Evolutionary conservation across 352 stramenopile genomes (phyloP).

Genomic region (Thraustotheca clavata): DNA sequence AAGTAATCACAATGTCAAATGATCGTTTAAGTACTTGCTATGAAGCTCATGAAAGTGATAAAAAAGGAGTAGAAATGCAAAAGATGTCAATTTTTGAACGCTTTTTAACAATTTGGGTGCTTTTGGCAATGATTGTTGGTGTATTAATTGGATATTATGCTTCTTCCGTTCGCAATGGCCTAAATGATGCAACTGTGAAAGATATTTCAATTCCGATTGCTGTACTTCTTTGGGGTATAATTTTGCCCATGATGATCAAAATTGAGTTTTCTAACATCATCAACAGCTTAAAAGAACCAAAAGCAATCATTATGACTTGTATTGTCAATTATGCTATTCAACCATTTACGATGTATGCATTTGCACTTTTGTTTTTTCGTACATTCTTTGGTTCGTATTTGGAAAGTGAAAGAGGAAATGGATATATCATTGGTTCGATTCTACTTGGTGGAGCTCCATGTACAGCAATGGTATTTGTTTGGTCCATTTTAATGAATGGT

Average conservation of each 20-base stretch:
- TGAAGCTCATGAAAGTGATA: background rate
- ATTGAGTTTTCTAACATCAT: constrained; percentile 24
- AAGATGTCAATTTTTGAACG: constrained; percentile 42
- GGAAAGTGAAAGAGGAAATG: constrained; percentile 23
- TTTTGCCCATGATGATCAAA: constrained; percentile 30
- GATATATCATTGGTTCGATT: constrained; percentile 56
- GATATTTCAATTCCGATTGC: constrained; percentile 25
- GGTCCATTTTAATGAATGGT: constrained; percentile 49
- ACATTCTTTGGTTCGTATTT: constrained; percentile 22
- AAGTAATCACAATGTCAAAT: no score
- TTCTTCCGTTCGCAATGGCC: constrained; percentile 18
- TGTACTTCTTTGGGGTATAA: constrained; percentile 28
- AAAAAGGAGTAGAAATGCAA: background rate
- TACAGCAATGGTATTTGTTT: constrained; percentile 82
- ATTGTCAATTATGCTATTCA: constrained; percentile 28
- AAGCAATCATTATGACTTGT: constrained; percentile 19
- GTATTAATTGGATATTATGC: constrained; percentile 22
- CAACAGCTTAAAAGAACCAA: constrained; percentile 1
- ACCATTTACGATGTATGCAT: constrained; percentile 27
- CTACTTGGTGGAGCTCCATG: constrained; percentile 61
- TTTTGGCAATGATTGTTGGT: constrained; percentile 28
- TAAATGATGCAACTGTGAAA: constrained; percentile 21
- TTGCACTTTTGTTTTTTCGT: constrained; percentile 25
- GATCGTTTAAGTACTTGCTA: no score
- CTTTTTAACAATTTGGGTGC: constrained; percentile 45